A percentile compares a stretch with the other conserved stretches of the same genome.
Conservation (phyloP, 495 filamentous ascomycete genomes). For the Symbiotaphrina buchneri region DNA sequence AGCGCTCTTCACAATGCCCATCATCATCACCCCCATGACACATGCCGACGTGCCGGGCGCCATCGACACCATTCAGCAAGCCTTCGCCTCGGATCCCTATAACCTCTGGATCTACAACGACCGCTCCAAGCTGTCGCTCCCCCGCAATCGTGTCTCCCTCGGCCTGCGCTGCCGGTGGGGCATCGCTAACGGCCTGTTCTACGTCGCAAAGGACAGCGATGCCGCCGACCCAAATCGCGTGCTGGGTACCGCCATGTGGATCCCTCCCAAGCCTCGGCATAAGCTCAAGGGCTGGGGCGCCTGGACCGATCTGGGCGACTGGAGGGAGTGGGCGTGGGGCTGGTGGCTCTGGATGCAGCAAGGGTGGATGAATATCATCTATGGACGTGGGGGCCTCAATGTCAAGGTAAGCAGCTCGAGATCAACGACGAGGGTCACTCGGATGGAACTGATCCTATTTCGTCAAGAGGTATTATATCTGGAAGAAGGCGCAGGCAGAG, state of each 20-base stretch:
- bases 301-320: conserved; percentile 12
- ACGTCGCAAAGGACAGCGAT: conserved; percentile 38
- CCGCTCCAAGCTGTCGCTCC: conserved; percentile 21
- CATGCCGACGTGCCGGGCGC: conserved; percentile 36
- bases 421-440: too few relatives aligned
- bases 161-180: conserved; percentile 38
- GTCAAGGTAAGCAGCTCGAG: conserved; percentile 22
- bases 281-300: conserved; percentile 15
- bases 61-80: conserved; percentile 30
- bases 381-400: conserved; percentile 40
- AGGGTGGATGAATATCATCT: conserved; percentile 34
- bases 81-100: conserved; percentile 43
- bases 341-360: conserved; percentile 38
- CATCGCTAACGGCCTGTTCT: conserved; percentile 37
- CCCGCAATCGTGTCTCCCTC: conserved; percentile 38
- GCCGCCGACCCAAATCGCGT: conserved; percentile 15
- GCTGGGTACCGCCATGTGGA: conserved; percentile 42
- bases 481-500: conserved; percentile 33
- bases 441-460: too few relatives aligned
- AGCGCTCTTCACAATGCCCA: conserved; percentile 24
- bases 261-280: conserved; percentile 23
- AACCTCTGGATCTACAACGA: conserved; percentile 36
- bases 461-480: conserved; percentile 37
- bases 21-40: conserved; percentile 29
- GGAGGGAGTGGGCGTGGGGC: conserved; percentile 29